These are phyloP conservation scores for Geotrichum siamense DNA, from an alignment of 1,139 yeast species.

Conservation along the genomic window DNA sequence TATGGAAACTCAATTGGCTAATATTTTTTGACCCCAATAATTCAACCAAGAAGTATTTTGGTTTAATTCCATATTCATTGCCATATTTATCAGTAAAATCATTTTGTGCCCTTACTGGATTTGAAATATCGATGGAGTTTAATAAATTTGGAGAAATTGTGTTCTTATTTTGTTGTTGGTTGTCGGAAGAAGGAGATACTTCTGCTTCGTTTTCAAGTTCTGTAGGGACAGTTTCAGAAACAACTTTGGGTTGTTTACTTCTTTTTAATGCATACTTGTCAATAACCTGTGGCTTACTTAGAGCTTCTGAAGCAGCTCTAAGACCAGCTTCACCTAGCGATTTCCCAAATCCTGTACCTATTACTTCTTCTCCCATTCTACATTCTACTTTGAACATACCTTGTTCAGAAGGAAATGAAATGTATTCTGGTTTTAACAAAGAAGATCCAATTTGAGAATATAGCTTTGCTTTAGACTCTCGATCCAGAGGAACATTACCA, in stretches of 20 bases:
- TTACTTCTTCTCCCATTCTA: conserved; percentile 44
- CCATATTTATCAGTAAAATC: conserved; percentile 8
- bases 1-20: background rate
- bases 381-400: conserved; percentile 53
- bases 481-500: conserved; percentile 38
- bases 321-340: conserved; percentile 59
- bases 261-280: conserved; percentile 59
- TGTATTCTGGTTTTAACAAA: conserved; percentile 57
- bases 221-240: background rate
- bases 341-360: conserved; percentile 56
- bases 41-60: conserved; percentile 5
- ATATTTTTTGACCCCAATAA: conserved; percentile 2
- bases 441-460: conserved; percentile 79
- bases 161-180: background rate
- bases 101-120: conserved; percentile 1
- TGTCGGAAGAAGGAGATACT: background rate
- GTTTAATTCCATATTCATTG: conserved; percentile 4
- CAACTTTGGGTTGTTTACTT: conserved; percentile 52
- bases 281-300: conserved; percentile 50
- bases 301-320: conserved; percentile 67
- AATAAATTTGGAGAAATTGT: background rate
- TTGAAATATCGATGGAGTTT: background rate
- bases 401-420: conserved; percentile 46
- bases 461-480: conserved; percentile 66
- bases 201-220: background rate